A percentile compares a stretch with the other conserved stretches of the same genome.
These are phyloP conservation scores for Geotrichum australiense DNA, from an alignment of 1,139 yeast genomes.

Conservation along the genomic window DNA sequence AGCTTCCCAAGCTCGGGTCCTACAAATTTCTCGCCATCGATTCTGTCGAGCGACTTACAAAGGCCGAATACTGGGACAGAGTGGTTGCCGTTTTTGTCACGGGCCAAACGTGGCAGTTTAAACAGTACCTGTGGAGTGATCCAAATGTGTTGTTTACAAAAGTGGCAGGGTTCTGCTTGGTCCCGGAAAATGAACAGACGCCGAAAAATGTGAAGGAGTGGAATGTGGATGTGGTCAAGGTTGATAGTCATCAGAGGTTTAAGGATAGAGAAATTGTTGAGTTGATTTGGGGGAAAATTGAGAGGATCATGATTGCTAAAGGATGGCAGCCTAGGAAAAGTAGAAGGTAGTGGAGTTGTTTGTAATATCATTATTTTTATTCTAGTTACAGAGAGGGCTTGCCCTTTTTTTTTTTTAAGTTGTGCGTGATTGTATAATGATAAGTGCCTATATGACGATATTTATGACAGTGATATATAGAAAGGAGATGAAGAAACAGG, in stretches of 20 bases:
- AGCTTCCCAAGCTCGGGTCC: constrained; percentile 47
- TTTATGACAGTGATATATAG: no score
- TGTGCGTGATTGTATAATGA: no score
- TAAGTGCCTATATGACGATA: no score
- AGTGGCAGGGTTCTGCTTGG: constrained; percentile 74
- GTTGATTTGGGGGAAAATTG: constrained; percentile 63
- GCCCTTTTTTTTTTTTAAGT: no score
- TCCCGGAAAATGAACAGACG: constrained; percentile 70
- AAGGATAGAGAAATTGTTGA: constrained; percentile 83
- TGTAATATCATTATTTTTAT: neutral
- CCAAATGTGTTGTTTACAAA: constrained; percentile 78
- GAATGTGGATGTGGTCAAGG: constrained; percentile 73
- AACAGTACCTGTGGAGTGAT: constrained; percentile 73
- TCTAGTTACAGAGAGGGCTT: no score
- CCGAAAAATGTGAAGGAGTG: constrained; percentile 74
- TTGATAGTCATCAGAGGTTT: constrained; percentile 81
- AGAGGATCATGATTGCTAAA: constrained; percentile 34
- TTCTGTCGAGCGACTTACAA: constrained; percentile 79
- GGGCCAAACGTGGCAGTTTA: constrained; percentile 96
- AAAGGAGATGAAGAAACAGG: no score
- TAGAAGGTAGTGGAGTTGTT: neutral
- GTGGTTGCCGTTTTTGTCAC: constrained; percentile 94
- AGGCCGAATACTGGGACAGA: constrained; percentile 92
- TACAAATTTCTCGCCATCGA: constrained; percentile 74
- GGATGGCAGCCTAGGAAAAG: constrained; percentile 28